Percentiles rank a stretch among this genome's conserved stretches.
Conservation (phyloP, 2,329 filamentous ascomycete genomes). For the Penicillium verrucosum region DNA sequence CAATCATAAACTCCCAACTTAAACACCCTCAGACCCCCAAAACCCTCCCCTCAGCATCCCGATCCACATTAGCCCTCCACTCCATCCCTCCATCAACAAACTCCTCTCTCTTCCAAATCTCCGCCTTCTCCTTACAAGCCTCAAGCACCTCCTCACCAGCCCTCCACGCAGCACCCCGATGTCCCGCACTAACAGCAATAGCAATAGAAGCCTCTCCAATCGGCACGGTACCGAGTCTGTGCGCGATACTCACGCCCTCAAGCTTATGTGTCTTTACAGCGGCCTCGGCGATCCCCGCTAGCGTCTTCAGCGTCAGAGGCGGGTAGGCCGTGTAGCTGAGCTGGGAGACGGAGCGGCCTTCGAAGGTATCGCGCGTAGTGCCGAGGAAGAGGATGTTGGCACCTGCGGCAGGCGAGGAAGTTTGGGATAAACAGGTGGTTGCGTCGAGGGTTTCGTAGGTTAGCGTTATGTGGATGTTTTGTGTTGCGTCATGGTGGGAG, state of each 20-base stretch:
- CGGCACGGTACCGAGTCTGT: conserved; percentile 79
- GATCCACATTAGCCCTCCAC: conserved; percentile 86
- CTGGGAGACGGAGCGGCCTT: conserved; percentile 40
- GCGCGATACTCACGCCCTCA: conserved; percentile 72
- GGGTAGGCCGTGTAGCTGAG: conserved; percentile 47
- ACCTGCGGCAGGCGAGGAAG: conserved; percentile 42
- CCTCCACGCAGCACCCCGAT: conserved; percentile 79
- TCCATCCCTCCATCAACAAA: conserved; percentile 70
- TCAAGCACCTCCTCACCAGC: conserved; percentile 89
- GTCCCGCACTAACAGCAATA: conserved; percentile 79
- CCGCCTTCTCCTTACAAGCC: conserved; percentile 77
- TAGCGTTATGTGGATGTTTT: conserved; percentile 43
- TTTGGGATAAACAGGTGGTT: conserved; percentile 32
- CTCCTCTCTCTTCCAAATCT: conserved; percentile 93
- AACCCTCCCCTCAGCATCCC: conserved; percentile 49
- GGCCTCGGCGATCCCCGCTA: conserved; percentile 39
- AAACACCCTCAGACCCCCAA: not conserved
- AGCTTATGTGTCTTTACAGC: conserved; percentile 60
- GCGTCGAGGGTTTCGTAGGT: conserved; percentile 42
- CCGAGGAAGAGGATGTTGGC: conserved; percentile 48
- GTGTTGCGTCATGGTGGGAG: conserved; percentile 26
- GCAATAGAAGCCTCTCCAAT: conserved; percentile 92
- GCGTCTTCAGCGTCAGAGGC: conserved; percentile 41
- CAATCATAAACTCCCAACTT: not conserved
- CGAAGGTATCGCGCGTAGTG: conserved; percentile 46